Percentiles rank a stretch among this genome's conserved stretches.
These are phyloP conservation scores for Schwanniomyces occidentalis DNA, from an alignment of 805 yeast species.

Conservation along the genomic window DNA sequence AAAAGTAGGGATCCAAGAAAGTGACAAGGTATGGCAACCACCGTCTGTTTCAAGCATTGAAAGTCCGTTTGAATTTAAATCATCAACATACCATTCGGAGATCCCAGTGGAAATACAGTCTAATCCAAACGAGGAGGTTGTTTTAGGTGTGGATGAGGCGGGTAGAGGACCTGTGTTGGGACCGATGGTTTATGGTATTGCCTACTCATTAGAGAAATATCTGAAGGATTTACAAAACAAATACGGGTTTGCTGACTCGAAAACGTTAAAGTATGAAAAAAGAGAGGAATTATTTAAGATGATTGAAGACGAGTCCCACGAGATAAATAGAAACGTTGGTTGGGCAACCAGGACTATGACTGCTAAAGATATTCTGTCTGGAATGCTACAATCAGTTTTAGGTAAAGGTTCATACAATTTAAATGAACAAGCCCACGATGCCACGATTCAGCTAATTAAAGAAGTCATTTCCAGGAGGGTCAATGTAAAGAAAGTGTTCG, in stretches of 20 bases:
- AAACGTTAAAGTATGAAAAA: slow-evolving; percentile 71
- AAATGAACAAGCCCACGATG: slow-evolving; percentile 95
- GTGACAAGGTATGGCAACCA: slow-evolving; percentile 30
- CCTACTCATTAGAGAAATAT: slow-evolving; percentile 66
- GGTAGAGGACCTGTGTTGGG: slow-evolving; percentile 98
- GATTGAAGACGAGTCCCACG: slow-evolving; percentile 50
- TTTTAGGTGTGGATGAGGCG: slow-evolving; percentile 96
- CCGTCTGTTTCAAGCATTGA: slow-evolving; percentile 29
- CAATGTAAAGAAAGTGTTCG: slow-evolving; percentile 68
- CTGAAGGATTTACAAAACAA: slow-evolving; percentile 46
- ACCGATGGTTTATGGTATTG: slow-evolving; percentile 94
- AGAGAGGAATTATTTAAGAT: slow-evolving; percentile 61
- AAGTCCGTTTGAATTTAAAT: slow-evolving; percentile 28
- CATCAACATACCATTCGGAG: slow-evolving; percentile 51
- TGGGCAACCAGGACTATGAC: slow-evolving; percentile 87
- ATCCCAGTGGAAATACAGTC: slow-evolving; percentile 44
- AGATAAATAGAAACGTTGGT: slow-evolving; percentile 63
- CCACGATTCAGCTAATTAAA: slow-evolving; percentile 78
- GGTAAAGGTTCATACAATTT: slow-evolving; percentile 64
- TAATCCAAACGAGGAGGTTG: slow-evolving; percentile 41
- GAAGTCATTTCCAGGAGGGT: slow-evolving; percentile 63
- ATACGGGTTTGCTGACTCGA: slow-evolving; percentile 92
- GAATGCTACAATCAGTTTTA: slow-evolving; percentile 67
- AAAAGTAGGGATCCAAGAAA: slow-evolving; percentile 1
- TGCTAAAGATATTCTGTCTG: slow-evolving; percentile 81